Base-by-base conservation (phyloP, 2,329 filamentous ascomycete species). In the Emmonsiellopsis sp. region DNA sequence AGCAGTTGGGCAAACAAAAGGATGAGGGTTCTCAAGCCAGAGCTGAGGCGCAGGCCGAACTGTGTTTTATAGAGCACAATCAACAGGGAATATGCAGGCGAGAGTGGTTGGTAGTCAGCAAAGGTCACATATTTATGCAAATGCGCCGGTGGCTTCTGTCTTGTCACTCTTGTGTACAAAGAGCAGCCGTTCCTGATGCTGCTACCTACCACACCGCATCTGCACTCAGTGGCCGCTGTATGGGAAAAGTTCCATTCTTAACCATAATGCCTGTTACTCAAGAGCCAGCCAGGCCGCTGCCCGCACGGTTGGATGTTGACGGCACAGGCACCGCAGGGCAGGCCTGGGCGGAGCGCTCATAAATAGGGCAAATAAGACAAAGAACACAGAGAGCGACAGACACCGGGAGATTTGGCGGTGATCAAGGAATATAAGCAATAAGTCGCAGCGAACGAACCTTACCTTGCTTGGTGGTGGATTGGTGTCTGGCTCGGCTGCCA, bases 401-500 rank as follows among this genome's bases (percentile, higher is more conserved):
- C 27, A 51, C 17, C 27, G 21, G 37, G 21, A 17, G 27, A 43
- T 32, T 17, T 14, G 21, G 14, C n/a, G 14, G 32, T 11, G 7
- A n/a, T 32, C 8, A 14, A 39, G 37, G 10, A 31, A 39, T n/a
- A 48, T 14, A 42, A 36, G 31, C 42, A 14, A 17, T 32, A 36
- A 34, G 10, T 17, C 44, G 34, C 32, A 52, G 31, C 44, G 27
- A 9, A 17, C 9, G 37, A 33, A 33, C n/a, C 51, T 48, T 53
- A 55, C 55, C 53, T 55, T 37, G 50, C 49, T 53, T 51, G 54
- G 17, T 37, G 54, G 51, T 39, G 51, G 32, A 33, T 46, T 42
- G 53, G 55, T 17, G 52, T 57, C 40, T 54, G 49, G 32, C 21
- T 5, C 21, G 55, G 55, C 51, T 56, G 56, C 59, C 59, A 61